Percentiles rank a stretch among this genome's conserved stretches.
Evolutionary conservation across 495 filamentous ascomycete species (phyloP).

Genomic region (Penicillium goetzii): DNA sequence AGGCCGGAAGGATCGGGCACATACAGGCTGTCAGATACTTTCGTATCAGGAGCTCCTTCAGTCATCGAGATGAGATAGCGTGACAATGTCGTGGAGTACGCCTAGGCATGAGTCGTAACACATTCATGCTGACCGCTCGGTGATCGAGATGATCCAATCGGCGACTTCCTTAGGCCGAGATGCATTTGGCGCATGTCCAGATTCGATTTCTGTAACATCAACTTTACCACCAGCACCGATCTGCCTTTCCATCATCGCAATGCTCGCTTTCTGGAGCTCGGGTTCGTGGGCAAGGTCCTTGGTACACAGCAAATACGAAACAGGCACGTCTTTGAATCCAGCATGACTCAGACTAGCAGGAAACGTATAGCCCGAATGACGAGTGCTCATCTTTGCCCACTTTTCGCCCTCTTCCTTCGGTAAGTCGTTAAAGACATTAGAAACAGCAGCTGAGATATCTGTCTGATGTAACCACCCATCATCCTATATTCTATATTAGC

Average conservation of each 20-base stretch:
- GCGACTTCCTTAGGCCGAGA: not conserved
- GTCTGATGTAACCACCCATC: not conserved
- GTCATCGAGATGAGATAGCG: too few species aligned
- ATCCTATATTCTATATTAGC: not conserved
- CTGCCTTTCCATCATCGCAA: constrained; percentile 1
- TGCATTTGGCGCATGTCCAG: constrained; percentile 1
- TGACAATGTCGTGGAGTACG: too few species aligned
- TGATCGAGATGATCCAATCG: not conserved
- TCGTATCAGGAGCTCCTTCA: too few species aligned
- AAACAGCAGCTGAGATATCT: not conserved
- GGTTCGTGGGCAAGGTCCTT: not conserved
- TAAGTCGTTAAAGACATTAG: not conserved
- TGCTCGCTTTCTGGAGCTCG: not conserved
- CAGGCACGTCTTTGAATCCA: constrained; percentile 8
- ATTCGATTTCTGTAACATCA: not conserved
- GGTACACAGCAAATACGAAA: not conserved
- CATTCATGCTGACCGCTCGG: not conserved
- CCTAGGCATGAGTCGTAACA: too few species aligned
- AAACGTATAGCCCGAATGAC: not conserved
- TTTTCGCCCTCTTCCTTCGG: not conserved
- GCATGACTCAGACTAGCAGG: constrained; percentile 2
- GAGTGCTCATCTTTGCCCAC: constrained; percentile 1
- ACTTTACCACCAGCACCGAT: not conserved
- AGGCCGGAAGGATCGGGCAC: too few species aligned
- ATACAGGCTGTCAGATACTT: too few species aligned